Evolutionary conservation across 805 yeast species (phyloP), one percentile per base, ranked within the genome.

Genomic region (Wickerhamomyces sydowiorum): DNA sequence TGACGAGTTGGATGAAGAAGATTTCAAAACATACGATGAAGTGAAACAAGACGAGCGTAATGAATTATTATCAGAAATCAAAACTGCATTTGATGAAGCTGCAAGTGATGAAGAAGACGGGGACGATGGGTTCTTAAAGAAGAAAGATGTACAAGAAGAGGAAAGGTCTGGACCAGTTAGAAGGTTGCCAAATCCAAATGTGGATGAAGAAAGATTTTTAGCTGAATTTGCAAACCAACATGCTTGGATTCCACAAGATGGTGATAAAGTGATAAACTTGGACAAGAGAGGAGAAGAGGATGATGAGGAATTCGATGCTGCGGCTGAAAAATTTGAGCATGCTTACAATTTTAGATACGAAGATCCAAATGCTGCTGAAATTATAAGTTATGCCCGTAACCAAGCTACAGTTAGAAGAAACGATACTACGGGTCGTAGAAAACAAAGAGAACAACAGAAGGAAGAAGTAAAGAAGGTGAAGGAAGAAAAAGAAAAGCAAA

Each of bases 341-440:
- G 96, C 96, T 0, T 91, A 90, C 66, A 93, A 93, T 57, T 91
- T 91, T 72, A 76, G 99, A 60, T 93, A 76, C 60, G 99, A 93
- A 64, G 97, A 90, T 55, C 89, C 96, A 14, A 78, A 80, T 50
- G 76, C 96, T 7, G 87, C 91, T 0, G 96, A 91, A 56, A 86
- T 93, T 61, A 83, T 90, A 17, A 83, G 95, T 15, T 93, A 91
- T 67, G 97, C 98, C 3, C 88, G 99, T 75, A 82, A 72, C 34
- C 96, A 89, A 64, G 95, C 93, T 20, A 88, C 98, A 0, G 72
- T 89, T 57, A 81, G 99, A 67, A 75, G 99, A 59, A 79, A 83
- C 18, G 80, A 79, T 39, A 73, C 80, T 46, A 78, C 81, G 51
- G 62, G 84, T 12, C 78, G 99, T 53, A 88, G 88, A 69, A 79